Evolutionary conservation across 1,284 basidiomycete genomes (phyloP).

Genomic region (Pseudozyma hubeiensis): DNA sequence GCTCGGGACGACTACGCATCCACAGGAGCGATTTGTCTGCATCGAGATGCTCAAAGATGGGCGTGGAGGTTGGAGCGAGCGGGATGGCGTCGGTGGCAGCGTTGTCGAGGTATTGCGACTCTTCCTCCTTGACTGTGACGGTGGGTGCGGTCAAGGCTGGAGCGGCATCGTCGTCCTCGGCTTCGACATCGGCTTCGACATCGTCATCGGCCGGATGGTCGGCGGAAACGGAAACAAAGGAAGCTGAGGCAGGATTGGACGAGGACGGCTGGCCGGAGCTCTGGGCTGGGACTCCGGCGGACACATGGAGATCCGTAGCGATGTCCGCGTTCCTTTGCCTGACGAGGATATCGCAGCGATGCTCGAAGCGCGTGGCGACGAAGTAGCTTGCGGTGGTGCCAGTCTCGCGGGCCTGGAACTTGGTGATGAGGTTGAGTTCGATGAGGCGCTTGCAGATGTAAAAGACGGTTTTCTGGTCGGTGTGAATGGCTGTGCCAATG

Average conservation of each 20-base stretch:
- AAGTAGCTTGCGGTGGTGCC: constrained; percentile 53
- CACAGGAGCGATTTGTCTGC: constrained; percentile 40
- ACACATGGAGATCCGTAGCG: constrained; percentile 12
- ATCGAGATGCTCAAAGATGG: constrained; percentile 40
- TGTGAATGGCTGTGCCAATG: constrained; percentile 80
- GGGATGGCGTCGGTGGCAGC: neutral
- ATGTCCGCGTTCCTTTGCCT: constrained; percentile 45
- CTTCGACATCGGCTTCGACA: constrained; percentile 10
- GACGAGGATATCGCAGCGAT: constrained; percentile 46
- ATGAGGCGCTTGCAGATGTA: constrained; percentile 69
- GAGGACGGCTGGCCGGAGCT: neutral
- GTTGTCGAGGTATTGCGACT: constrained; percentile 4
- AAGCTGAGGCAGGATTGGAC: neutral
- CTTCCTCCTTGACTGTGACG: constrained; percentile 32
- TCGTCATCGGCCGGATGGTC: constrained; percentile 1
- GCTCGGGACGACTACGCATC: constrained; percentile 53
- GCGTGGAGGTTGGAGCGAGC: neutral
- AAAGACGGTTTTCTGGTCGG: constrained; percentile 89
- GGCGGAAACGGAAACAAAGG: neutral
- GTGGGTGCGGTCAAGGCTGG: constrained; percentile 22
- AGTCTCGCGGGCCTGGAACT: constrained; percentile 58
- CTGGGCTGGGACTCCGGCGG: neutral
- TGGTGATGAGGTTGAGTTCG: constrained; percentile 41
- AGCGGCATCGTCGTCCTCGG: constrained; percentile 3
- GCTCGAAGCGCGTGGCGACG: constrained; percentile 42